phyloP scores from a whole-genome alignment of 116 monocot genomes.

The Papilionanthe hybrid region DNA sequence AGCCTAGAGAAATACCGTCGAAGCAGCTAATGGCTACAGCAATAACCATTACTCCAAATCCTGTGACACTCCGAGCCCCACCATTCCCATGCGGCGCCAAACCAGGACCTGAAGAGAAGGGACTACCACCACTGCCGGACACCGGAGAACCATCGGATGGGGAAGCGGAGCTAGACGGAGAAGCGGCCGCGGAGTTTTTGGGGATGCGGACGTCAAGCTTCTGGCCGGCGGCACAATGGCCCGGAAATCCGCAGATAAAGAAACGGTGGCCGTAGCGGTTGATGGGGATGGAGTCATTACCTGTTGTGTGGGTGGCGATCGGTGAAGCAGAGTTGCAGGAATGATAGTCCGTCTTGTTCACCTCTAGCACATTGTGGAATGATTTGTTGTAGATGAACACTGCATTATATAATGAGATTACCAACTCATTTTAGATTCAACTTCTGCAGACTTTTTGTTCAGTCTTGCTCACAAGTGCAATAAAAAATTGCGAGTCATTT shows the following conservation, averaged over 20 bases:
- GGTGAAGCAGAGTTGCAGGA: slow-evolving; percentile 20
- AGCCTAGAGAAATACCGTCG: neutral
- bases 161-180: neutral
- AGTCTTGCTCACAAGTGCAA: too few relatives aligned
- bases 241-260: slow-evolving; percentile 40
- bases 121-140: neutral
- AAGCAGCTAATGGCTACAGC: neutral
- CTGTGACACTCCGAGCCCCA: neutral
- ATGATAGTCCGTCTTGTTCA: slow-evolving; percentile 25
- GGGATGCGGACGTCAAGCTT: slow-evolving; percentile 22
- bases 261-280: slow-evolving; percentile 27
- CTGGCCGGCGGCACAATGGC: slow-evolving; percentile 35
- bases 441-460: too few relatives aligned
- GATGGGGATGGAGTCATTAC: slow-evolving; percentile 36
- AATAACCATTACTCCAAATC: neutral
- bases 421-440: too few relatives aligned
- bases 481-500: too few relatives aligned
- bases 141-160: neutral
- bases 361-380: slow-evolving; percentile 37
- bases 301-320: slow-evolving; percentile 17
- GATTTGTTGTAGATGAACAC: slow-evolving; percentile 21
- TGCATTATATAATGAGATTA: neutral
- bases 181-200: neutral
- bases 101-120: neutral
- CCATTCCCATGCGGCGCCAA: neutral